These are phyloP conservation scores for Leccinum variicolor DNA, from an alignment of 768 basidiomycete species.

Conservation along the genomic window DNA sequence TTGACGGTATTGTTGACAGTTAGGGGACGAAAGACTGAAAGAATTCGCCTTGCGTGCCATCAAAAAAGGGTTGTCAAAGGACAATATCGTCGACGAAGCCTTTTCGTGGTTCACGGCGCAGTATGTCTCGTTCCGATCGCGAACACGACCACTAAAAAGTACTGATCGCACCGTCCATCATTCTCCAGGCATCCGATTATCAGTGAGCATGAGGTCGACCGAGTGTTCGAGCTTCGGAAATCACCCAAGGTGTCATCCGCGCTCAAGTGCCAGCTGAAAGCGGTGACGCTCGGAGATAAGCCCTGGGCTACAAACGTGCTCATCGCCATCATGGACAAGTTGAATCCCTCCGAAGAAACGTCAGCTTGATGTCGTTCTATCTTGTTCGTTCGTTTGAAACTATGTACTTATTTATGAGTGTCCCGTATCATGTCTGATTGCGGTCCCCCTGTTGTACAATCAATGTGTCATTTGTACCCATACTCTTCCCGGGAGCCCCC, in stretches of 20 bases:
- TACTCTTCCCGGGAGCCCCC: conserved; percentile 66
- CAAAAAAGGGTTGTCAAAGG: conserved; percentile 16
- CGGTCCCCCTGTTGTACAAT: background rate
- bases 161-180: background rate
- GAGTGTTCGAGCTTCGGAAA: conserved; percentile 19
- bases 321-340: conserved; percentile 22
- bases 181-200: conserved; percentile 15
- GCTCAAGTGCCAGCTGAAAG: conserved; percentile 22
- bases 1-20: conserved; percentile 17
- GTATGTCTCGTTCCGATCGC: conserved; percentile 16
- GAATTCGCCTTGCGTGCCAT: conserved; percentile 27
- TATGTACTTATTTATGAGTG: background rate
- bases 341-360: conserved; percentile 9
- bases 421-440: background rate
- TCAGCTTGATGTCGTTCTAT: background rate
- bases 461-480: conserved; percentile 35
- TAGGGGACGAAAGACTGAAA: conserved; percentile 24
- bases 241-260: conserved; percentile 18
- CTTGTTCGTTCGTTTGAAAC: background rate
- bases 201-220: conserved; percentile 15
- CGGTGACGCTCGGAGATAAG: conserved; percentile 23
- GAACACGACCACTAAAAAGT: background rate
- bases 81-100: conserved; percentile 27
- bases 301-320: conserved; percentile 24
- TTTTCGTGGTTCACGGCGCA: conserved; percentile 31